Evolutionary conservation across 208 protist genomes (phyloP), one percentile per base, ranked within the genome.

Genomic region (Acanthamoeba castellanii): DNA sequence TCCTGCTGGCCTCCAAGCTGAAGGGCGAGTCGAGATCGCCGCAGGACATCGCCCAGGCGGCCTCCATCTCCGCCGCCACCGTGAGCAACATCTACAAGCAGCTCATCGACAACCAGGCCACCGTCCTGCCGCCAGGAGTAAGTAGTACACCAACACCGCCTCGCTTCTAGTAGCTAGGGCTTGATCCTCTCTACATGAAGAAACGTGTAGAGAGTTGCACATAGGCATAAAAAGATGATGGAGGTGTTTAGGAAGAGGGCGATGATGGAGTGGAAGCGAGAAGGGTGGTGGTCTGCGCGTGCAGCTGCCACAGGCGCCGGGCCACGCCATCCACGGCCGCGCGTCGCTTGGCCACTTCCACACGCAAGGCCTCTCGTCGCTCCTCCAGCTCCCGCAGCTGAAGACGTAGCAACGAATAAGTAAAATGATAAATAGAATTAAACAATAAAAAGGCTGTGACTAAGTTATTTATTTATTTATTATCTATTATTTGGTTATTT

Each of bases 231-330:
- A 42, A 42, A 42, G 37, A 3, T 42, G 55, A 5, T 22, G 55
- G 55, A 42, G 37, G 37, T 42, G 37, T 42, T 42, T 55, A 55
- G 50, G 70, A 78, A n/a, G 70, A 78, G 50, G 50, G 50, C 13
- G 14, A 55, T 18, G 50, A 55, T 42, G 37, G 37, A 8, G 70
- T 11, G 11, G 70, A n/a, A 8, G 70, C n/a, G 37, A 78, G 70
- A 8, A 78, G 70, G 30, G 70, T 47, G 11, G 70, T 25, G 8
- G 70, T 78, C 30, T 78, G 70, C 16, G 70, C 70, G 37, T 78
- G 70, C 70, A 78, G 70, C n/a, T 78, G 70, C 70, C 70, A 78
- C 30, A 78, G 70, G n/a, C 70, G 70, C 37, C 70, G 70, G 13
- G 70, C 37, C 30, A 78, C 7, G 30, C 70, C 70, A 3, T 78